Base-by-base conservation (phyloP, 2,329 filamentous ascomycete species). In the Penicillium sp. region DNA sequence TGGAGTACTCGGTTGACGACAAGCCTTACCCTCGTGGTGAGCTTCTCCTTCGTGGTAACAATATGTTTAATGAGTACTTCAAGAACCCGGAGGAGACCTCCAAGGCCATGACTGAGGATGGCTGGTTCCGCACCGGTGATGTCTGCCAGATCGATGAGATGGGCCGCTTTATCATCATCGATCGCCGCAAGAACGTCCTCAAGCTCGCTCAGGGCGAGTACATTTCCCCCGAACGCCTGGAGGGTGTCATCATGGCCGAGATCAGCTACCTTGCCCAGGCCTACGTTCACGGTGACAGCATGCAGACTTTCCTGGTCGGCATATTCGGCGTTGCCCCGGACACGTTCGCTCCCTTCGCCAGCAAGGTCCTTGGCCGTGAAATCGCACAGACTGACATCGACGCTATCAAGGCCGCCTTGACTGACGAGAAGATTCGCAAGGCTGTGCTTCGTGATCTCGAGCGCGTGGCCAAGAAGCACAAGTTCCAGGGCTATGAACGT, bases 191-290 rank as follows among this genome's bases (percentile, higher is more conserved):
- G 87, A 97, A 97, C 75, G 90, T 99, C n/a, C 85, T 99, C 69
- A 99, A 99, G 82, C 84, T 99, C 51, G 87, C 93, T 0, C 94
- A 99, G 74, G 94, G 94, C 71, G 94, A 99, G 77, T 99, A 99
- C 76, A 90, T 99, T 66, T 96, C 92, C 1, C 94, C 94, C 13
- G 94, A 99, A 77, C 89, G 92, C 52, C 90, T 99, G 68, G 94
- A 99, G 79, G 96, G 96, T 71, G 88, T 96, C 33, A 95, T 92
- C 72, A 80, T 95, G 57, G 90, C 88, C 58, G 91, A 88, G 75
- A 86, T 86, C 57, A 87, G 84, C 59, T 85, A 92, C 62, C 76
- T 97, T 24, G 83, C 85, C 21, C 87, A 88, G 67, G 91, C 87
- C 2, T 96, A 90, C 68, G 89, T 97, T 24, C 93, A 99, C 74